These are phyloP conservation scores for Botrytis aclada DNA, from an alignment of 2,329 filamentous ascomycete species.

Conservation along the genomic window DNA sequence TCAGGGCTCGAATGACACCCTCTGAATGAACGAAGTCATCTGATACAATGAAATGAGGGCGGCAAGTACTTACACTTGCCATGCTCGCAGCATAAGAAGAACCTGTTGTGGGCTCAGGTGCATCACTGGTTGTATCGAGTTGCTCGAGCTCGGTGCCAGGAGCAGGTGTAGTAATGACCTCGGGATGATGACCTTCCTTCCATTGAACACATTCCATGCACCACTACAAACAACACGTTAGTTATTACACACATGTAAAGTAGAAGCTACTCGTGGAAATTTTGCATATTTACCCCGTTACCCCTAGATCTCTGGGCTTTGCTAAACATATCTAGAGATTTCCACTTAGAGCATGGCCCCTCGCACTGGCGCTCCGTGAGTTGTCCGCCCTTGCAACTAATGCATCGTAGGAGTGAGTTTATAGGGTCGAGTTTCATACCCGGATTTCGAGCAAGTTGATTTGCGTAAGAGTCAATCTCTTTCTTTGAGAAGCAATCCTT, in stretches of 20 bases:
- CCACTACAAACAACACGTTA: slow-evolving; percentile 36
- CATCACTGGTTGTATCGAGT: background rate
- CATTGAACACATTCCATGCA: slow-evolving; percentile 39
- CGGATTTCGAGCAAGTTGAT: slow-evolving; percentile 21
- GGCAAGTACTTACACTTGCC: background rate
- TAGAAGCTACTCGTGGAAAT: background rate
- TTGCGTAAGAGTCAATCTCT: slow-evolving; percentile 42
- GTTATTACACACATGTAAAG: background rate
- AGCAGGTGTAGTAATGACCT: slow-evolving; percentile 22
- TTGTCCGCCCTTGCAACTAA: slow-evolving; percentile 43
- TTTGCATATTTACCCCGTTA: slow-evolving; percentile 26
- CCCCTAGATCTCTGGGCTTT: slow-evolving; percentile 43
- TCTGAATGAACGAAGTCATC: background rate
- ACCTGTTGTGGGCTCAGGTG: background rate
- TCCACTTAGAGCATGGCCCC: slow-evolving; percentile 45
- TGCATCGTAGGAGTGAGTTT: slow-evolving; percentile 40
- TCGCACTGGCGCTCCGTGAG: slow-evolving; percentile 47
- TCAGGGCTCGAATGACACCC: background rate
- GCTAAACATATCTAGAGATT: slow-evolving; percentile 47
- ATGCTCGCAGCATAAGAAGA: background rate
- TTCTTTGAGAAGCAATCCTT: slow-evolving; percentile 45
- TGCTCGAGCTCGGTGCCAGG: slow-evolving; percentile 19
- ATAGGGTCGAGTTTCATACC: slow-evolving; percentile 23
- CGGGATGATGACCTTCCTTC: slow-evolving; percentile 27
- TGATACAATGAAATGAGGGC: background rate